phyloP scores from a whole-genome alignment of 1,139 yeast genomes.

The Geotrichum australiense region DNA sequence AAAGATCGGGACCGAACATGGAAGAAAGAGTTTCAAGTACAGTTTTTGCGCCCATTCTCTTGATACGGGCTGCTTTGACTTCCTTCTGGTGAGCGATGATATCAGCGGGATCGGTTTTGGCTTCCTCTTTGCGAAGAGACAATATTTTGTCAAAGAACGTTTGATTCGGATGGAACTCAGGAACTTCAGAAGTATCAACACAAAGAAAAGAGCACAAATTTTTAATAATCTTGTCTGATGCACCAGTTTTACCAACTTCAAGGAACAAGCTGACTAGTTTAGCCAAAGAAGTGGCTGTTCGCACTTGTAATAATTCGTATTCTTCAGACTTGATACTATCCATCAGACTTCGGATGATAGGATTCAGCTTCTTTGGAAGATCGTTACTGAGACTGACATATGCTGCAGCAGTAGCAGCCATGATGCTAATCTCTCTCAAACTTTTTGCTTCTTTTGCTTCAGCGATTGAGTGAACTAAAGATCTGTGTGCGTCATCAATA shows the following conservation, averaged over 20 bases:
- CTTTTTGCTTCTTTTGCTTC: constrained; percentile 55
- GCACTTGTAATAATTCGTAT: constrained; percentile 54
- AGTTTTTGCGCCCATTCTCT: constrained; percentile 74
- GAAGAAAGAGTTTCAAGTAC: constrained; percentile 50
- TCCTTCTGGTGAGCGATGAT: constrained; percentile 56
- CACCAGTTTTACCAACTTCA: constrained; percentile 52
- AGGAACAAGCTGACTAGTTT: constrained; percentile 54
- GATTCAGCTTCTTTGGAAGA: constrained; percentile 80
- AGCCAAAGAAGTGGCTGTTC: constrained; percentile 67
- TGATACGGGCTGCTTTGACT: constrained; percentile 66
- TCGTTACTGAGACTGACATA: constrained; percentile 41
- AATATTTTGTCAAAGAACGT: constrained; percentile 51
- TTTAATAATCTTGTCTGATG: constrained; percentile 81
- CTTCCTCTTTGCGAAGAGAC: constrained; percentile 76
- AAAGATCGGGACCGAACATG: constrained; percentile 48
- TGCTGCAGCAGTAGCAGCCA: constrained; percentile 73
- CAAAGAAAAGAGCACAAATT: constrained; percentile 90
- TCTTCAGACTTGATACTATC: constrained; percentile 82
- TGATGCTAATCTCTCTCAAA: constrained; percentile 54
- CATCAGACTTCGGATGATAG: constrained; percentile 85
- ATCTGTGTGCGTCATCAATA: constrained; percentile 69
- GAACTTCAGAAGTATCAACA: constrained; percentile 94
- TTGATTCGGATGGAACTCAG: constrained; percentile 74
- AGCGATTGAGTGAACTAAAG: constrained; percentile 57
- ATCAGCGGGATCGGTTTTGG: constrained; percentile 60